Evolutionary conservation across 257 asterid species (phyloP), one percentile per base, ranked within the genome.

Genomic region (Nicotiana attenuata): DNA sequence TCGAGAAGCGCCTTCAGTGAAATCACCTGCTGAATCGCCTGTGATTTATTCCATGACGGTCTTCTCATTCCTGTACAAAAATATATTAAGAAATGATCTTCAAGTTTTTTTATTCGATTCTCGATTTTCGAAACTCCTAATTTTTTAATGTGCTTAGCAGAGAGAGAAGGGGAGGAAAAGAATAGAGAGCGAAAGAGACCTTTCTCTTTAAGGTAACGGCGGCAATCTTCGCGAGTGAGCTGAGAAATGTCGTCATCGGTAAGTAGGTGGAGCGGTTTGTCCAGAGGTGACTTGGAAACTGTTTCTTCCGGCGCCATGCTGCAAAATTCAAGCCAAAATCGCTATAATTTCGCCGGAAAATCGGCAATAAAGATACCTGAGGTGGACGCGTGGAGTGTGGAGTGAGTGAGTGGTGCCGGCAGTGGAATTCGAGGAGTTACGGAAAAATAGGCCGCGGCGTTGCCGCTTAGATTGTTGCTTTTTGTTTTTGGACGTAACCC

Each of bases 21-120:
- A 80, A 94, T 92, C 55, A 96, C 98, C 83, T 96, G 99, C 91
- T 96, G 98, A 91, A 96, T 94, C 89, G 99, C 99, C 89, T 96
- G 99, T 28, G 98, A 96, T 88, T 96, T 96, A 92, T 96, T 96
- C 99, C 98, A 96, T 55, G 99, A 96, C 31, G 98, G 99, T 82
- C 93, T 92, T 89, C 99, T 91, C 99, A 96, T 96, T 60, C 99
- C 99, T 96, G 85, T 65, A 82, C 71, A 50, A 78, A 73, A 80
- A 82, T 38, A 65, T 63, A 67, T 76, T 68, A 4, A 38, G 77
- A 68, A 38, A 55, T 10, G 57, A 65, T 17, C 82, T 50, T 60
- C 81, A 53, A 61, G 41, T 24, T 59, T 68, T 82, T 83, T 79
- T 76, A 78, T 79, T 63, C 87, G 14, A 75, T 71, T 15, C 33